These are phyloP conservation scores for Pichia sp. DNA, from an alignment of 1,139 yeast species.

Conservation along the genomic window DNA sequence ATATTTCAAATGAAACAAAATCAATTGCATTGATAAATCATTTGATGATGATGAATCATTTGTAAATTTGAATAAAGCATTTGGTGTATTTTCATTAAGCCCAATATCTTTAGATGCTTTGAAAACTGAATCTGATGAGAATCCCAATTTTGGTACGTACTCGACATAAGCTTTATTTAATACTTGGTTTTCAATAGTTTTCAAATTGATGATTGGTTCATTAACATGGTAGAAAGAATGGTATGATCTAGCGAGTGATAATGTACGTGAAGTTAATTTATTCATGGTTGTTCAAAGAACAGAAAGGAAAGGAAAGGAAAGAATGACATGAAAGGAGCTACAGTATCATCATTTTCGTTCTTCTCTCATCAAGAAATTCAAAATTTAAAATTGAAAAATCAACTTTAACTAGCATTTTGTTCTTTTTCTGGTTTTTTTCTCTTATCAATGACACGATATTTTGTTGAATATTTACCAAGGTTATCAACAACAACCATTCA, in stretches of 20 bases:
- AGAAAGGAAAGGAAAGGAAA: background rate
- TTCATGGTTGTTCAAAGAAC: background rate
- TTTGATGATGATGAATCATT: constrained; percentile 25
- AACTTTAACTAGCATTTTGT: no score
- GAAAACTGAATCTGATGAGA: constrained; percentile 53
- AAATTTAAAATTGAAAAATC: no score
- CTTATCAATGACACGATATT: background rate
- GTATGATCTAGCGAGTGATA: constrained; percentile 7
- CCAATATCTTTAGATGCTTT: constrained; percentile 56
- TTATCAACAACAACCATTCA: background rate
- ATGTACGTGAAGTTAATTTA: background rate
- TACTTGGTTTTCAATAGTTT: constrained; percentile 29
- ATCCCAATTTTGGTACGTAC: constrained; percentile 66
- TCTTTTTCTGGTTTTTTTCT: background rate
- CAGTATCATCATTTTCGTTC: no score
- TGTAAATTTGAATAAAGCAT: constrained; percentile 47
- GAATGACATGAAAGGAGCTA: background rate
- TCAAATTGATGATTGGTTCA: constrained; percentile 21
- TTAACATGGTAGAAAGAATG: constrained; percentile 28
- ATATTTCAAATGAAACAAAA: constrained; percentile 56
- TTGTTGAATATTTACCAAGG: background rate
- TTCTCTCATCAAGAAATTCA: no score
- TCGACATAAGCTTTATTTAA: constrained; percentile 41
- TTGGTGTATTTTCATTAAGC: constrained; percentile 56
- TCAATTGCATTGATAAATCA: constrained; percentile 44